Percentiles rank a stretch among this genome's conserved stretches.
Conservation (phyloP, 495 filamentous ascomycete genomes). For the Stereocaulon alpinum region DNA sequence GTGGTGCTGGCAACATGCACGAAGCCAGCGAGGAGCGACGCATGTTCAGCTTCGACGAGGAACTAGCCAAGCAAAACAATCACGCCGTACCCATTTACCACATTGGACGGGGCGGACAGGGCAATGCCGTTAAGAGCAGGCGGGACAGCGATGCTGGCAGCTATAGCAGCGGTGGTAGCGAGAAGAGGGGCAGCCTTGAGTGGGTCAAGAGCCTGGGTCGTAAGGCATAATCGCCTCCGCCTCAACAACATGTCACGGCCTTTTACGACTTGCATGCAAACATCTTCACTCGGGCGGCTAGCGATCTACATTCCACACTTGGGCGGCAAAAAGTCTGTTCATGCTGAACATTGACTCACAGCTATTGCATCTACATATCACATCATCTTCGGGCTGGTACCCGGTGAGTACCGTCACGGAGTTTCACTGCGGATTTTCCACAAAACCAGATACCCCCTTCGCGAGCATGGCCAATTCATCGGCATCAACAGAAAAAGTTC, state of each 20-base stretch:
- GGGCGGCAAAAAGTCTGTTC: background rate
- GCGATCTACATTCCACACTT: background rate
- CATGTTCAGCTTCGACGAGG: constrained; percentile 87
- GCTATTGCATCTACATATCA: background rate
- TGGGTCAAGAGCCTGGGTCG: background rate
- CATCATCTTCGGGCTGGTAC: constrained; percentile 3
- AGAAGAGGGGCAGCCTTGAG: background rate
- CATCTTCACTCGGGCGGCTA: background rate
- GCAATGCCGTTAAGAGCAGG: constrained; percentile 54
- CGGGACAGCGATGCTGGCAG: background rate
- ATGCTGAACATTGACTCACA: background rate
- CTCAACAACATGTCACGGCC: background rate
- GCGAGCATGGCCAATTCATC: background rate
- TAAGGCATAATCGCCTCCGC: background rate
- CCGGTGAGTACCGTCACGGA: constrained; percentile 10
- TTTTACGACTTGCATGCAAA: background rate
- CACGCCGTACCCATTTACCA: constrained; percentile 57
- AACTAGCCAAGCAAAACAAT: constrained; percentile 56
- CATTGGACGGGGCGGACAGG: constrained; percentile 81
- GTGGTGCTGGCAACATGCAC: constrained; percentile 84
- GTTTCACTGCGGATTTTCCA: constrained; percentile 4
- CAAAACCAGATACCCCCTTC: background rate
- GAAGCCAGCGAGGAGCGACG: constrained; percentile 51
- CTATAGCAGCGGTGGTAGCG: background rate
- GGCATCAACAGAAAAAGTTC: background rate